Conservation (phyloP, 345 rosid species). For the Acer yangbiense region DNA sequence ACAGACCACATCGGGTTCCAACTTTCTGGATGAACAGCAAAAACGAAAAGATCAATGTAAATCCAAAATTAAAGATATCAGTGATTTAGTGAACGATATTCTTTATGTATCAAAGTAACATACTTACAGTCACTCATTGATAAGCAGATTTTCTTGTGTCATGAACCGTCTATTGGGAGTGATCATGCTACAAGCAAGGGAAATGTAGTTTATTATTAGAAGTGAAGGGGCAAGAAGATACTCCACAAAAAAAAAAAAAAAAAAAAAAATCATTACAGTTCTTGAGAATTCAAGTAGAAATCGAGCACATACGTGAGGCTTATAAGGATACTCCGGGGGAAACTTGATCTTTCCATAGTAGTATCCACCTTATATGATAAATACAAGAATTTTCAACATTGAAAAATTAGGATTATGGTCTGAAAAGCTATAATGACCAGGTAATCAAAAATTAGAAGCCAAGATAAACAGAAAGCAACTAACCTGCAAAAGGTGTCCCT, state of each 20-base stretch:
- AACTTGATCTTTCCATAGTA: constrained; percentile 98
- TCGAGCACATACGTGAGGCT: constrained; percentile 72
- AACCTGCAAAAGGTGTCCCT: constrained; percentile 97
- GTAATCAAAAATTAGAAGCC: neutral
- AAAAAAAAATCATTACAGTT: constrained; percentile 1
- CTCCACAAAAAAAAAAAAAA: neutral
- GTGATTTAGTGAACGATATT: neutral
- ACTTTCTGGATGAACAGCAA: constrained; percentile 97
- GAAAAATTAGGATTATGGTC: constrained; percentile 8
- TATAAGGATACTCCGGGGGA: constrained; percentile 90
- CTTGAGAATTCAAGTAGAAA: constrained; percentile 14
- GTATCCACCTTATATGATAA: constrained; percentile 57
- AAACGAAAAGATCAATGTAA: constrained; percentile 17
- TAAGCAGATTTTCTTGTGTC: constrained; percentile 95
- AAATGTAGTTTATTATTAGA: neutral
- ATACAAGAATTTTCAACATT: neutral
- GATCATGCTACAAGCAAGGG: constrained; percentile 61
- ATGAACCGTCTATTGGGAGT: constrained; percentile 97
- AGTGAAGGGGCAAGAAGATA: neutral
- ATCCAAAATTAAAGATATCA: constrained; percentile 9
- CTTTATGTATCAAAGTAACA: constrained; percentile 6
- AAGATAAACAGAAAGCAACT: constrained; percentile 22
- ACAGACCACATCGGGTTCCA: constrained; percentile 99
- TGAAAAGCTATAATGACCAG: constrained; percentile 15
- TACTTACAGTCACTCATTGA: constrained; percentile 99